Evolutionary conservation across 73 alveolate species (phyloP), one percentile per base, ranked within the genome.

Genomic region (Uronychia setigera): DNA sequence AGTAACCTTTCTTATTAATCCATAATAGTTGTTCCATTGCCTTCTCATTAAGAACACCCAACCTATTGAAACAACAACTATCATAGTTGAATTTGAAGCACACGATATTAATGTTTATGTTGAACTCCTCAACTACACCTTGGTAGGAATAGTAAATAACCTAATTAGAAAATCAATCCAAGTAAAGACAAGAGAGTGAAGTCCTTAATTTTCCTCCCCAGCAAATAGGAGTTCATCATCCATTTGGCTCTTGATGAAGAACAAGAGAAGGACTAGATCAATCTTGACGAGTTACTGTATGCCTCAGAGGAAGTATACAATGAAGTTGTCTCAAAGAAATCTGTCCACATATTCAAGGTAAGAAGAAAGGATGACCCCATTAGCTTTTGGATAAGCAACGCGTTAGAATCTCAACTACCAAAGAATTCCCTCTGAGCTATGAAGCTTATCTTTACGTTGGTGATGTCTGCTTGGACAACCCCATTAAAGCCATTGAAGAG

Each of bases 371-470:
- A n/a, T n/a, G n/a, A n/a, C n/a, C n/a, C n/a, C n/a, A n/a, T n/a
- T n/a, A n/a, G n/a, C n/a, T 88, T 58, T 89, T 93, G 76, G 95
- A 93, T 79, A 46, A 85, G 28, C 60, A 89, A 5, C 76, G 58
- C 28, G 95, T 93, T 58, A 90, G 81, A 74, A 83, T 93, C 0
- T 75, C 35, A 77, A 60, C 91, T 0, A 83, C 81, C 26, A 92
- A 90, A 46, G 85, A 88, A 46, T 75, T 78, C 76, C 95, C 97
- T 0, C 87, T 93, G n/a, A n/a, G n/a, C n/a, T n/a, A n/a, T n/a
- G n/a, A n/a, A n/a, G n/a, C n/a, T n/a, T n/a, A n/a, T n/a, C n/a
- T n/a, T n/a, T n/a, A n/a, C n/a, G n/a, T n/a, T n/a, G n/a, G n/a
- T n/a, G n/a, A n/a, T n/a, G n/a, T n/a, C n/a, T n/a, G n/a, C n/a